Conservation (phyloP, 352 stramenopile genomes). For the Poterioochromonas sp. region DNA sequence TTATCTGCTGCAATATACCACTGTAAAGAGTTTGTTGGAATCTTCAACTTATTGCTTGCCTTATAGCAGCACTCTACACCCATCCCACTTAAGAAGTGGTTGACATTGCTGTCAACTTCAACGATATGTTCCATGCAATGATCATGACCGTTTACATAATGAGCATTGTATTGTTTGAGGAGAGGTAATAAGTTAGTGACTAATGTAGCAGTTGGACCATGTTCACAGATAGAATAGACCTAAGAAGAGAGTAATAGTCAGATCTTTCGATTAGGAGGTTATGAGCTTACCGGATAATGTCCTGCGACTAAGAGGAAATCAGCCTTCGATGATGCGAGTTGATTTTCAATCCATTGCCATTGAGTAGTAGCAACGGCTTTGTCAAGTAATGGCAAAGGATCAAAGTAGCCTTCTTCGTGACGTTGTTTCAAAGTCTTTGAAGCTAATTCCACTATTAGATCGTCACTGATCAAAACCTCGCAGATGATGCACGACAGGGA, state of each 20-base stretch:
- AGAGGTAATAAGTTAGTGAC: conserved; percentile 19
- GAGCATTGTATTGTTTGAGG: conserved; percentile 35
- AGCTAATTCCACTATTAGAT: background rate
- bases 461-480: no score
- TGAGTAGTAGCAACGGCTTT: background rate
- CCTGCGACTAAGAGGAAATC: conserved; percentile 36
- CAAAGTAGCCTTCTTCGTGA: background rate
- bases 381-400: background rate
- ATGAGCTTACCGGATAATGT: conserved; percentile 26
- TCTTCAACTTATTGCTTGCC: background rate
- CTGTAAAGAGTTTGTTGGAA: conserved; percentile 6
- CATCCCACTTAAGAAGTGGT: conserved; percentile 30
- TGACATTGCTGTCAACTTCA: background rate
- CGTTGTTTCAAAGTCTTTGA: background rate
- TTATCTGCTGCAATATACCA: conserved; percentile 28
- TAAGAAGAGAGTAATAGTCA: conserved; percentile 12
- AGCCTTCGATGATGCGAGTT: conserved; percentile 19
- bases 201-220: conserved; percentile 32
- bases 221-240: conserved; percentile 32
- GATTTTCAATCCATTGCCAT: conserved; percentile 32
- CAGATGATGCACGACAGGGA: background rate
- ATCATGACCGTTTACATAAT: conserved; percentile 37
- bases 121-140: conserved; percentile 30
- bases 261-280: background rate
- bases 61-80: conserved; percentile 33